A percentile compares a stretch with the other conserved stretches of the same genome.
phyloP scores from a whole-genome alignment of 1,139 yeast genomes.

The Magnusiomyces fungicola region DNA sequence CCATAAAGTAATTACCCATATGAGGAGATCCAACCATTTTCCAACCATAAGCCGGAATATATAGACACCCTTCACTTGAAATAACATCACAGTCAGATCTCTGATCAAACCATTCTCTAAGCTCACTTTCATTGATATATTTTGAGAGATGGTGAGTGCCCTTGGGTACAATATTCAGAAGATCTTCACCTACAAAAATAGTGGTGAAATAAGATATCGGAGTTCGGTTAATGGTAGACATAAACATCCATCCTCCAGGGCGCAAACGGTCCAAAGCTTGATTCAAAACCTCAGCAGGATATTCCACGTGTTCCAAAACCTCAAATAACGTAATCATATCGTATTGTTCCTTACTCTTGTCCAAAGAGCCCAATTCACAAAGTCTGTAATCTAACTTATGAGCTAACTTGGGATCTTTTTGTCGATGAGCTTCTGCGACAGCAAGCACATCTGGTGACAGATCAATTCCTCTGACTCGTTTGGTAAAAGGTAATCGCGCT shows the following conservation, averaged over 20 bases:
- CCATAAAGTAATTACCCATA: constrained; percentile 86
- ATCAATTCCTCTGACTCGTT: constrained; percentile 70
- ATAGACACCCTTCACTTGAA: constrained; percentile 69
- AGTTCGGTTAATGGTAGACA: constrained; percentile 90
- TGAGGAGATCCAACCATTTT: constrained; percentile 49
- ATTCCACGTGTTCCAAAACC: constrained; percentile 86
- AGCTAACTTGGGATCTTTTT: constrained; percentile 53
- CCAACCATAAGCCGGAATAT: constrained; percentile 85
- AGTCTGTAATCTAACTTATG: constrained; percentile 52
- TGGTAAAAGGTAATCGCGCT: constrained; percentile 56
- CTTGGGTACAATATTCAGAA: constrained; percentile 72
- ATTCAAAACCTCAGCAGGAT: constrained; percentile 64
- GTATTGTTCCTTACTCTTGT: constrained; percentile 42
- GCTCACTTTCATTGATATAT: constrained; percentile 72
- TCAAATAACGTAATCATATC: constrained; percentile 90
- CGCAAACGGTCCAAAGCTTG: constrained; percentile 61
- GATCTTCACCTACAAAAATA: constrained; percentile 79
- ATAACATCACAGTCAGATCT: constrained; percentile 49
- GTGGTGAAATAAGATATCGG: constrained; percentile 89
- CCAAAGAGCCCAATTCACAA: constrained; percentile 48
- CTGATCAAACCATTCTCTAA: constrained; percentile 55
- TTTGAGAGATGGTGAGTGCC: constrained; percentile 89
- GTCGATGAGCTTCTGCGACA: constrained; percentile 67
- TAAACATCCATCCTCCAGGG: constrained; percentile 77
- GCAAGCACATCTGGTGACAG: constrained; percentile 72